phyloP scores from a whole-genome alignment of 2,329 filamentous ascomycete genomes.

The Didymella segeticola region DNA sequence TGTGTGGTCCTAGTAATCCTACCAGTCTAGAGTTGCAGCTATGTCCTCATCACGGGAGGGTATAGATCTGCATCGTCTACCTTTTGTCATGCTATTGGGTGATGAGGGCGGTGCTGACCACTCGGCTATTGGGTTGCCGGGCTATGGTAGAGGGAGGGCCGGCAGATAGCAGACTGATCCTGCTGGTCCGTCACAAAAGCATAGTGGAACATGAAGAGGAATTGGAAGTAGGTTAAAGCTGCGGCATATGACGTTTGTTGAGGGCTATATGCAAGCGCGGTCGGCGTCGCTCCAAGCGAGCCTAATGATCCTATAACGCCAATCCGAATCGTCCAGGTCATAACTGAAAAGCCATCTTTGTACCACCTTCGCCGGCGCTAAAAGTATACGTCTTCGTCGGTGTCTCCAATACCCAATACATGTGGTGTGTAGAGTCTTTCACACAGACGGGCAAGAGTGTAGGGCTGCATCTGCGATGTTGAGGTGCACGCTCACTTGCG shows the following conservation, averaged over 20 bases:
- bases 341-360: slow-evolving; percentile 22
- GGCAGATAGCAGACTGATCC: no score
- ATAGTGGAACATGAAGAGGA: no score
- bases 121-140: no score
- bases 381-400: slow-evolving; percentile 22
- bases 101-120: no score
- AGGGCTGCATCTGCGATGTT: slow-evolving; percentile 5
- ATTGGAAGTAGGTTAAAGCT: no score
- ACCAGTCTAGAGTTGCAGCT: no score
- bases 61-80: no score
- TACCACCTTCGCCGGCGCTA: slow-evolving; percentile 29
- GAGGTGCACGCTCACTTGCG: slow-evolving; percentile 9
- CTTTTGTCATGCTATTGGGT: no score
- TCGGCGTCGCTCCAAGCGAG: slow-evolving; percentile 28
- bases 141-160: no score
- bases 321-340: slow-evolving; percentile 36
- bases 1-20: no score
- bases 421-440: slow-evolving; percentile 6
- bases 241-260: slow-evolving; percentile 21
- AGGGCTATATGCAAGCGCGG: slow-evolving; percentile 36
- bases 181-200: no score
- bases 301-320: slow-evolving; percentile 38
- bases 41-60: no score
- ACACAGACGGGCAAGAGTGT: not conserved
- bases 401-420: slow-evolving; percentile 16